Evolutionary conservation across 768 basidiomycete species (phyloP), one percentile per base, ranked within the genome.

Genomic region (Kwoniella dendrophila): DNA sequence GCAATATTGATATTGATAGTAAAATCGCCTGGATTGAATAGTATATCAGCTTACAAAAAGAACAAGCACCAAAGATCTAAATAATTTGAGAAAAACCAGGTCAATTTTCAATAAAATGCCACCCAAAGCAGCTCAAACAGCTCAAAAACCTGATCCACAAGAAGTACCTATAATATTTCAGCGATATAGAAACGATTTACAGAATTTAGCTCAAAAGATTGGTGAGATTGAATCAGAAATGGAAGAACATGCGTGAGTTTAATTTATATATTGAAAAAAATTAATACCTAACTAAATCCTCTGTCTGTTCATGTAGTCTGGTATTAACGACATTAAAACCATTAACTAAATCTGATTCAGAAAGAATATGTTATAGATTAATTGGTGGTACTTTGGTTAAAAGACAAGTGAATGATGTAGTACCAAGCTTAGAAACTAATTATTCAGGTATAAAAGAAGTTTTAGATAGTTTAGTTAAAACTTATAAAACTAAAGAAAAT

Each of bases 331-430:
- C 96, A 1, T 81, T 99, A 34, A 85, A 88, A 67, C 92, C 97
- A 66, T 87, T 87, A 10, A 81, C 92, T 38, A 83, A 82, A n/a
- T 85, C 86, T 61, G 90, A 94, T 61, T 93, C 95, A 18, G 84
- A 87, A 79, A 87, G 96, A 59, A 93, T 92, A 82, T 98, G 96
- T 80, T 99, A 97, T 82, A 87, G 95, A 55, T 83, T 98, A 68
- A 89, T 99, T 66, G 96, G 96, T 4, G 95, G 95, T 29, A 88
- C 96, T 5, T 84, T 99, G 16, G 95, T 98, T 29, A 93, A 98
- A 77, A 85, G 94, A 48, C 97, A 94, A 1, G 96, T 98, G 47
- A 87, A 89, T 75, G 95, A 98, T 68, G 91, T 98, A 51, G 87
- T 90, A 36, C 95, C 96, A 36, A 87, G 89, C 29, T 81, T 99